Evolutionary conservation across 352 stramenopile genomes (phyloP).

Genomic region (Phytopythium oedochilum): DNA sequence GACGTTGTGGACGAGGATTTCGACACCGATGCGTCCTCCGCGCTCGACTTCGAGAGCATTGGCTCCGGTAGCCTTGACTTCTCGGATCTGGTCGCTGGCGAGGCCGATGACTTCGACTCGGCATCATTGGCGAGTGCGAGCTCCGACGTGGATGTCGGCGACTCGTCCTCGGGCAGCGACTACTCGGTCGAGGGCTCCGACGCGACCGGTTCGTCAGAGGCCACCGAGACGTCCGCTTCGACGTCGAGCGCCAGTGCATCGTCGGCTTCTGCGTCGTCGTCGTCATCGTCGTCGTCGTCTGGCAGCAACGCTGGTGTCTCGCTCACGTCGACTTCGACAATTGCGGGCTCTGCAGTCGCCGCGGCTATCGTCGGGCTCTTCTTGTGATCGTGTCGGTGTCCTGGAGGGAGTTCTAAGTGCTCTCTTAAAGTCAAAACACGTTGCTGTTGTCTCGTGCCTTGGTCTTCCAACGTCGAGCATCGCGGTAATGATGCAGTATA

Average conservation of each 20-base stretch:
- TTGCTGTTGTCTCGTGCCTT: too few relatives aligned
- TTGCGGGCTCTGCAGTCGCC: not conserved
- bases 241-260: not conserved
- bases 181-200: conserved; percentile 11
- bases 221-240: conserved; percentile 7
- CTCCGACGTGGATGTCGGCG: conserved; percentile 16
- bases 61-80: not conserved
- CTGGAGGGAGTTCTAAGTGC: too few relatives aligned
- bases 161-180: conserved; percentile 19
- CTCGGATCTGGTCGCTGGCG: conserved; percentile 10
- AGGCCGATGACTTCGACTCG: conserved; percentile 8
- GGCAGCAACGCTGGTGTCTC: conserved; percentile 2
- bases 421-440: too few relatives aligned
- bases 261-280: conserved; percentile 9
- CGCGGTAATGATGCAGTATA: too few relatives aligned
- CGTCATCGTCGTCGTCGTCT: not conserved
- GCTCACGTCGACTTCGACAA: conserved; percentile 2
- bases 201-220: conserved; percentile 9
- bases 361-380: not conserved
- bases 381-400: too few relatives aligned
- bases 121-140: conserved; percentile 17
- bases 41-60: not conserved
- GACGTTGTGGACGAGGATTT: not conserved
- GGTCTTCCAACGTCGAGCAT: too few relatives aligned
- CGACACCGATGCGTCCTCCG: not conserved